These are phyloP conservation scores for Coemansia sp. DNA, from an alignment of 192 early-diverging fungal genomes.

Conservation along the genomic window DNA sequence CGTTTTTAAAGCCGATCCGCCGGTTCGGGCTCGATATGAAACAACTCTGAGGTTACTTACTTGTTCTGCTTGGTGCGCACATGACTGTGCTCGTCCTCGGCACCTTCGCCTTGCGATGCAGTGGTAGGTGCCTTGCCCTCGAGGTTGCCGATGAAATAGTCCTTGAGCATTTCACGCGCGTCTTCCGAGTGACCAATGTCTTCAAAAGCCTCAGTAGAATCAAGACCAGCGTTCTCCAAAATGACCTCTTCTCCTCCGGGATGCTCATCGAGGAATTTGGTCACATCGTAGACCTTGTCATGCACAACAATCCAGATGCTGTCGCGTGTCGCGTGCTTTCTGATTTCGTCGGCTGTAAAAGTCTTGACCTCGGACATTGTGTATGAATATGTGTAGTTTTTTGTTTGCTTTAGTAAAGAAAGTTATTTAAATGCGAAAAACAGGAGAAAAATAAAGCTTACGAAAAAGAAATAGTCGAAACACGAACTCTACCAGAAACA, in stretches of 20 bases:
- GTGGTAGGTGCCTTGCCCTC: conserved; percentile 28
- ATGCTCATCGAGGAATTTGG: conserved; percentile 86
- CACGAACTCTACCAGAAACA: too few relatives aligned
- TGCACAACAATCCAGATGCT: conserved; percentile 83
- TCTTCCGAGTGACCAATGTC: conserved; percentile 97
- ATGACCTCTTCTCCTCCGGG: conserved; percentile 98
- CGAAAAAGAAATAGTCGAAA: too few relatives aligned
- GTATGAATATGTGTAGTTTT: neutral
- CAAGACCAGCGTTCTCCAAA: conserved; percentile 84
- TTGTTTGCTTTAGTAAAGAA: neutral
- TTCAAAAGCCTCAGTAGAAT: conserved; percentile 93
- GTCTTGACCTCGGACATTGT: conserved; percentile 57
- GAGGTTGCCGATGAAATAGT: conserved; percentile 73
- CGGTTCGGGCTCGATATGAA: too few relatives aligned
- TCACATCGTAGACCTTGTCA: conserved; percentile 78
- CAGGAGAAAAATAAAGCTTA: too few relatives aligned
- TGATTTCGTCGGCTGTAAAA: conserved; percentile 70
- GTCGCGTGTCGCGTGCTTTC: conserved; percentile 65
- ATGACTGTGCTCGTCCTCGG: conserved; percentile 11
- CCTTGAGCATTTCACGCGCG: conserved; percentile 80
- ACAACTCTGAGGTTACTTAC: conserved; percentile 25
- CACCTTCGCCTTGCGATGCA: neutral
- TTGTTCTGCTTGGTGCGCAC: conserved; percentile 49
- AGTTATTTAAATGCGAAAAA: neutral
- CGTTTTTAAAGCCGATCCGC: too few relatives aligned